Percentiles rank a stretch among this genome's conserved stretches.
These are phyloP conservation scores for Monosporozyma yasuniensis DNA, from an alignment of 805 yeast species.

Conservation along the genomic window DNA sequence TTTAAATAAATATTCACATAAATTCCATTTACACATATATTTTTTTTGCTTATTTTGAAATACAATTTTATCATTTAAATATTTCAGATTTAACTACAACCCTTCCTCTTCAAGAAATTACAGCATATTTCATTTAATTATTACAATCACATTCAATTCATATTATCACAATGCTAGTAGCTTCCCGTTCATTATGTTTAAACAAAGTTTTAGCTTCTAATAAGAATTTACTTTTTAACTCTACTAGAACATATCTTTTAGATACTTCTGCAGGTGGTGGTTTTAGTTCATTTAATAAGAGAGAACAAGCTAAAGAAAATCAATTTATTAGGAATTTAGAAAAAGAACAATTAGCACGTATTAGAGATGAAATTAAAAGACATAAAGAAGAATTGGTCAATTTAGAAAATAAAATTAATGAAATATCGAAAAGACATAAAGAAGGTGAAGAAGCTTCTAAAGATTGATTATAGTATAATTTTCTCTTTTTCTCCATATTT, in stretches of 20 bases:
- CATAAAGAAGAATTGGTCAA: conserved; percentile 55
- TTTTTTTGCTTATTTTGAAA: too few relatives aligned
- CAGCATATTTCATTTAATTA: background rate
- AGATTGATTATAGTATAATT: background rate
- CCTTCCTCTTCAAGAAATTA: background rate
- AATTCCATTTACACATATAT: too few relatives aligned
- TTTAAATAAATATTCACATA: too few relatives aligned
- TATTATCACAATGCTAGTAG: background rate
- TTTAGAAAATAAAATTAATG: conserved; percentile 39
- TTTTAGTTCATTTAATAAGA: conserved; percentile 57
- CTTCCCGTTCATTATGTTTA: background rate
- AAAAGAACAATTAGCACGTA: conserved; percentile 71
- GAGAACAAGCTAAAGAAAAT: conserved; percentile 90
- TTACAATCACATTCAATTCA: background rate
- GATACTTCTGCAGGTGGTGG: conserved; percentile 4
- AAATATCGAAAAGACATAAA: conserved; percentile 12
- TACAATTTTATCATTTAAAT: too few relatives aligned
- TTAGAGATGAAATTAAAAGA: conserved; percentile 68
- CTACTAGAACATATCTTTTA: background rate
- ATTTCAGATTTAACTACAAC: background rate
- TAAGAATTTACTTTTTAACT: background rate
- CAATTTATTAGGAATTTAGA: conserved; percentile 79
- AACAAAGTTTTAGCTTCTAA: background rate
- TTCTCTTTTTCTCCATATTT: background rate
- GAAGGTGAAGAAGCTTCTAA: background rate